Percentiles rank a stretch among this genome's conserved stretches.
phyloP scores from a whole-genome alignment of 306 rosid genomes.

The Citrullus amarus region DNA sequence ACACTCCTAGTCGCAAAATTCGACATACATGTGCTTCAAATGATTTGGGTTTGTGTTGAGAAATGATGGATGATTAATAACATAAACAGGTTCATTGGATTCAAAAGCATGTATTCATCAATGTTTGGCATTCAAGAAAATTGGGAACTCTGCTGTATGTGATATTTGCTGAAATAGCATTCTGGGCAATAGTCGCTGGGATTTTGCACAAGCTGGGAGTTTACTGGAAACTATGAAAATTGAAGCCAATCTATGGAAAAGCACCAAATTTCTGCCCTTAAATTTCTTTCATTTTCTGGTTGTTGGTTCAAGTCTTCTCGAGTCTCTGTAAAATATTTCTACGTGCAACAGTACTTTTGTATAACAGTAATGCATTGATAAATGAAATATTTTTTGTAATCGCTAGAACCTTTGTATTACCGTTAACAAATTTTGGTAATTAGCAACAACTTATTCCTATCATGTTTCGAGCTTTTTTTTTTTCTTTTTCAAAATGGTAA shows the following conservation, averaged over 20 bases:
- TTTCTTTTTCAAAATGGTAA: background rate
- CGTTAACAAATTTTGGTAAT: background rate
- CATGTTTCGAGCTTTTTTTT: background rate
- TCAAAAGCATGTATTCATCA: conserved; percentile 42
- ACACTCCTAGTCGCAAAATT: background rate
- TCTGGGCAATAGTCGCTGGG: conserved; percentile 72
- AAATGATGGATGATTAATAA: background rate
- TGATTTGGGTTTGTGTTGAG: background rate
- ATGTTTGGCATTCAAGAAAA: conserved; percentile 61
- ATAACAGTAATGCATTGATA: background rate
- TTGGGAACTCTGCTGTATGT: conserved; percentile 73
- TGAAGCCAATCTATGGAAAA: background rate
- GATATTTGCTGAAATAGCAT: conserved; percentile 67
- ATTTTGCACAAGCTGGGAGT: conserved; percentile 66
- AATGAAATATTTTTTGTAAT: background rate
- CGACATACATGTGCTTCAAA: background rate
- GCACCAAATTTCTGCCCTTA: background rate
- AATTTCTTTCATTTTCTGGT: background rate
- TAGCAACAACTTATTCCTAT: background rate
- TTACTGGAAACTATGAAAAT: conserved; percentile 51
- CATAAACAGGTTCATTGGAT: conserved; percentile 55
- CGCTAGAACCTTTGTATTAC: background rate
- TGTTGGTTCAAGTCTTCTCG: background rate
- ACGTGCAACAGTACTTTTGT: background rate
- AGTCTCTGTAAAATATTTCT: background rate